phyloP scores from a whole-genome alignment of 2,329 filamentous ascomycete species.

The Daldinia sp. region DNA sequence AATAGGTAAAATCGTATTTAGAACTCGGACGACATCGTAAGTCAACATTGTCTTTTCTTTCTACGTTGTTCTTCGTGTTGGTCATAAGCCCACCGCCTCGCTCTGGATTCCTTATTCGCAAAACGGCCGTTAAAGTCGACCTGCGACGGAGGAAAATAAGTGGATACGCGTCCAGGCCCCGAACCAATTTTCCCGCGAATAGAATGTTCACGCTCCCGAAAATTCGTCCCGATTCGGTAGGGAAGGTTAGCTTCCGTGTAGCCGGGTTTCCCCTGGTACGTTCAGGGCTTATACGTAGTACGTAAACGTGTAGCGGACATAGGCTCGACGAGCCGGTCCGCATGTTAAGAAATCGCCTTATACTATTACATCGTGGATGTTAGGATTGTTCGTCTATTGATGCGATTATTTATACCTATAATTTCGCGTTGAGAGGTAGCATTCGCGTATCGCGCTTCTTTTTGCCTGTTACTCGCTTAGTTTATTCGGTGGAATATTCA shows the following conservation, averaged over 20 bases:
- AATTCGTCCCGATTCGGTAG: slow-evolving; percentile 37
- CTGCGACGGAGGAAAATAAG: slow-evolving; percentile 5
- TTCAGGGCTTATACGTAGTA: not conserved
- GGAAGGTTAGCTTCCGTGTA: slow-evolving; percentile 35
- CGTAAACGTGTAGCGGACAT: not conserved
- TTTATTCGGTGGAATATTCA: not conserved
- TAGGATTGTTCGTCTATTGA: not conserved
- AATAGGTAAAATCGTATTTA: not conserved
- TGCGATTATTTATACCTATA: not conserved
- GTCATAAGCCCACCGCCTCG: slow-evolving; percentile 5
- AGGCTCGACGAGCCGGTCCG: slow-evolving; percentile 25
- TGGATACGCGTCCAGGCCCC: slow-evolving; percentile 12
- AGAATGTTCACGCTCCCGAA: slow-evolving; percentile 3
- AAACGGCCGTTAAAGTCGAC: slow-evolving; percentile 4
- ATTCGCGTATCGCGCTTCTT: not conserved
- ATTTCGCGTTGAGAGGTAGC: not conserved
- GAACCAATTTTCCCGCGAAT: slow-evolving; percentile 33
- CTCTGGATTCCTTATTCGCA: slow-evolving; percentile 25
- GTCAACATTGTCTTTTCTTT: not conserved
- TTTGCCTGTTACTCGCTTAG: not conserved
- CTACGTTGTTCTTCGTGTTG: not conserved
- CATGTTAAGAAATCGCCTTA: not conserved
- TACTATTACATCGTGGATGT: not conserved
- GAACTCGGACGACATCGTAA: slow-evolving; percentile 2
- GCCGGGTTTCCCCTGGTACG: slow-evolving; percentile 7